Evolutionary conservation across 2,329 filamentous ascomycete genomes (phyloP), one percentile per base, ranked within the genome.

Genomic region (Cordyceps cateniannulata): DNA sequence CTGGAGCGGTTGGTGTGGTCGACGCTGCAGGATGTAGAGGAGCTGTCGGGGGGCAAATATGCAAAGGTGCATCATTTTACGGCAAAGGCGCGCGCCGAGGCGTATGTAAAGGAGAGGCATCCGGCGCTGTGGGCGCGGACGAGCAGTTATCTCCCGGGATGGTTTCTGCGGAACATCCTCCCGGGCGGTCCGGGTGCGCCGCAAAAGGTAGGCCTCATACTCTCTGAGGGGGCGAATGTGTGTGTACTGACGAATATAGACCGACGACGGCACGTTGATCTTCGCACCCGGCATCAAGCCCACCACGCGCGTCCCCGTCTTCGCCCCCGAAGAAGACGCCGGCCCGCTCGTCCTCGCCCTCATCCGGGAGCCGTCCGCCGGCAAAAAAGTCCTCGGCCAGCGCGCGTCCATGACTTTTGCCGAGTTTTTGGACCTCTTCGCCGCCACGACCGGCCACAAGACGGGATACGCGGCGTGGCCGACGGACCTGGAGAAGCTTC

Each of bases 1-100:
- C 62, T 79, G 2, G 70, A 78, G 40, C 65, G 72, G 5, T 71
- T 79, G 18, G 62, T 80, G 3, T 62, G 76, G 2, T 78, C 75
- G 4, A 70, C 69, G 0, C 62, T 79, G 0, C 68, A 70, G 1
- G 66, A 76, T 63, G 68, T 69, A 1, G 67, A 63, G 8, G 74
- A 72, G 61, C 71, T 69, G 68, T 75, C 72, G n/a, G 66, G 65
- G 10, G 77, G 77, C 0, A 76, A 76, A 62, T 78, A 78, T 59
- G 71, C 60, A 3, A 66, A 69, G 16, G 72, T 77, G 0, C 73
- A 73, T 52, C 75, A 79, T 63, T 78, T 76, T 60, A 74, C 78
- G 45, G 66, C 69, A 14, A 79, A 79, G 63, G 76, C 73, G 5
- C 66, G 66, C 1, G 70, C 68, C 5, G 68, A 65, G 2, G 64